These are phyloP conservation scores for Moelleriella libera DNA, from an alignment of 2,329 filamentous ascomycete species.

Conservation along the genomic window DNA sequence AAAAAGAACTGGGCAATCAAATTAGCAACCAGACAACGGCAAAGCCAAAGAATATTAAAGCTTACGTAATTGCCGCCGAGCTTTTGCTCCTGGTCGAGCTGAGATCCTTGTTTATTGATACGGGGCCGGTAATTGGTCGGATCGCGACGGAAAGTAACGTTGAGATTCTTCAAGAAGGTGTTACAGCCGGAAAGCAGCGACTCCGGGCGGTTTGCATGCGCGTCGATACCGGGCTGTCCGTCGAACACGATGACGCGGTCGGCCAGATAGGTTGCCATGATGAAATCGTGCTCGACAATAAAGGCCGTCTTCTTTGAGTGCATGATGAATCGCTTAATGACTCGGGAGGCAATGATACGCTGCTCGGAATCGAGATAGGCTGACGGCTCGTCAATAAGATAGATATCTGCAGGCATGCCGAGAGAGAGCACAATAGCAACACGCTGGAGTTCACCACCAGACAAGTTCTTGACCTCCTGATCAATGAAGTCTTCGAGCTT, in stretches of 20 bases:
- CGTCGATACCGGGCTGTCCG: constrained; percentile 75
- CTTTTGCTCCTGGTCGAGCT: constrained; percentile 98
- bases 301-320: constrained; percentile 99
- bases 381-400: constrained; percentile 94
- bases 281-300: constrained; percentile 99
- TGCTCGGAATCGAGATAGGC: constrained; percentile 98
- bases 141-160: constrained; percentile 97
- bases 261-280: constrained; percentile 68
- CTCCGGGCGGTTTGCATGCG: constrained; percentile 81
- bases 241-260: constrained; percentile 99
- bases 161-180: constrained; percentile 86
- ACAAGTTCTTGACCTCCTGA: constrained; percentile 97
- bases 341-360: constrained; percentile 90
- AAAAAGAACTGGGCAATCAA: constrained; percentile 63
- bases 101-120: constrained; percentile 94
- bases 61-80: constrained; percentile 76
- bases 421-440: constrained; percentile 96
- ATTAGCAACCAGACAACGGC: background rate
- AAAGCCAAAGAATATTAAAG: constrained; percentile 9
- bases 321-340: constrained; percentile 99
- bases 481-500: constrained; percentile 99
- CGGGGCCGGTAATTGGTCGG: constrained; percentile 91
- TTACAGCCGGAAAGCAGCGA: constrained; percentile 93
- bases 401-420: constrained; percentile 91
- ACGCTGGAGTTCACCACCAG: constrained; percentile 98